Evolutionary conservation across 2,329 filamentous ascomycete species (phyloP).

Genomic region (Monilinia aucupariae): DNA sequence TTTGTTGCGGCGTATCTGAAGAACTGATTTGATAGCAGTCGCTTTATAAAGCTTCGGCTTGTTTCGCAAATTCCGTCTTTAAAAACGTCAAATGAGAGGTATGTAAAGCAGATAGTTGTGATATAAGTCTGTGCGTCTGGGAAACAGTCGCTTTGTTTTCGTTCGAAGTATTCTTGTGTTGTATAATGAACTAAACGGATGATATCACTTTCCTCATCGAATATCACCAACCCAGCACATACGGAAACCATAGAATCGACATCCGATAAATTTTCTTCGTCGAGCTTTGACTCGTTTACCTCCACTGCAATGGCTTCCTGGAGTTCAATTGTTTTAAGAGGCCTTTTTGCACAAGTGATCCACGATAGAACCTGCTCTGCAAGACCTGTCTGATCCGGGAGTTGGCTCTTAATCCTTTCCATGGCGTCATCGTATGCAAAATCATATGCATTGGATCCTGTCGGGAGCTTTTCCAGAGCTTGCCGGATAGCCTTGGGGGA

Average conservation of each 20-base stretch:
- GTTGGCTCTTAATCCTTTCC: constrained; percentile 31
- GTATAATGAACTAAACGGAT: constrained; percentile 32
- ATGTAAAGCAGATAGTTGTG: constrained; percentile 29
- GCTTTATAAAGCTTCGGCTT: constrained; percentile 23
- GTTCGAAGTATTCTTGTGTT: constrained; percentile 32
- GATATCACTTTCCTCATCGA: constrained; percentile 13
- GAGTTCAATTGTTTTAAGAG: constrained; percentile 37
- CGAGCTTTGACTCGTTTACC: constrained; percentile 27
- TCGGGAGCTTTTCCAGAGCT: constrained; percentile 32
- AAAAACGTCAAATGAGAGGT: constrained; percentile 32
- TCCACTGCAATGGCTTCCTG: constrained; percentile 41
- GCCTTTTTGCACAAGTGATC: constrained; percentile 38
- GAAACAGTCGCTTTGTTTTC: constrained; percentile 18
- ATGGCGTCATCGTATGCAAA: constrained; percentile 41
- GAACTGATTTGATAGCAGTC: constrained; percentile 17
- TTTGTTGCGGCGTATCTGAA: not conserved
- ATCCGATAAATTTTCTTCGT: constrained; percentile 26
- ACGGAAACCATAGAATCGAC: constrained; percentile 24
- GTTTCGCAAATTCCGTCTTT: constrained; percentile 23
- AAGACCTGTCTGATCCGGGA: constrained; percentile 9
- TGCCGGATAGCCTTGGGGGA: constrained; percentile 30
- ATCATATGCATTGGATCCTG: constrained; percentile 27
- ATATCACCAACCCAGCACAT: constrained; percentile 27
- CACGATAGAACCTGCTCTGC: constrained; percentile 29
- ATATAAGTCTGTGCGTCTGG: constrained; percentile 24